Conservation (phyloP, 345 rosid genomes). For the Diplotaxis tenuifolia region DNA sequence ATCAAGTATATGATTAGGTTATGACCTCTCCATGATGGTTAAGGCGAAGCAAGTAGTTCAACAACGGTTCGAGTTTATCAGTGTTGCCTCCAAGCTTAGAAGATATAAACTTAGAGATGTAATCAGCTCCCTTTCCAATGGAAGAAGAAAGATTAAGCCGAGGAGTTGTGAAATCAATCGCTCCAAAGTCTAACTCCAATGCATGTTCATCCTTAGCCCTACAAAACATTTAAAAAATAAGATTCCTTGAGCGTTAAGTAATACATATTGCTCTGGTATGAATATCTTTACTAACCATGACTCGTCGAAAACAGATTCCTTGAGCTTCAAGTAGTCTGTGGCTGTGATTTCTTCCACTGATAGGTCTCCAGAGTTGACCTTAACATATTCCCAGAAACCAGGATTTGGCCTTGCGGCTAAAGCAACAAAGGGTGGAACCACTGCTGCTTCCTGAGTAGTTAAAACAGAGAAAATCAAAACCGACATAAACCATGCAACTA, state of each 20-base stretch:
- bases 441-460: constrained; percentile 71
- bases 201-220: constrained; percentile 86
- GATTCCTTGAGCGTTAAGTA: neutral
- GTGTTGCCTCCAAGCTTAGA: constrained; percentile 48
- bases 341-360: constrained; percentile 54
- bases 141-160: constrained; percentile 68
- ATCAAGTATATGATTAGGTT: constrained; percentile 11
- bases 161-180: constrained; percentile 66
- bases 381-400: constrained; percentile 86
- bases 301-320: constrained; percentile 74
- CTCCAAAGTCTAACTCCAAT: constrained; percentile 80
- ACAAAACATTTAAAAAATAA: constrained; percentile 15
- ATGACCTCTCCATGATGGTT: constrained; percentile 77
- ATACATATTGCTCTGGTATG: neutral
- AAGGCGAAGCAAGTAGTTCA: constrained; percentile 62
- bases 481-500: neutral
- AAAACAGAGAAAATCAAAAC: neutral
- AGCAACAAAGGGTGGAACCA: constrained; percentile 77
- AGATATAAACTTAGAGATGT: constrained; percentile 65
- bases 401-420: constrained; percentile 81
- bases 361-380: constrained; percentile 62
- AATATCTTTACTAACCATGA: constrained; percentile 50
- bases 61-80: constrained; percentile 41
- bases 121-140: constrained; percentile 70
- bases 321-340: constrained; percentile 69